phyloP scores from a whole-genome alignment of 208 protist species.

The Trypanosoma cruzi region DNA sequence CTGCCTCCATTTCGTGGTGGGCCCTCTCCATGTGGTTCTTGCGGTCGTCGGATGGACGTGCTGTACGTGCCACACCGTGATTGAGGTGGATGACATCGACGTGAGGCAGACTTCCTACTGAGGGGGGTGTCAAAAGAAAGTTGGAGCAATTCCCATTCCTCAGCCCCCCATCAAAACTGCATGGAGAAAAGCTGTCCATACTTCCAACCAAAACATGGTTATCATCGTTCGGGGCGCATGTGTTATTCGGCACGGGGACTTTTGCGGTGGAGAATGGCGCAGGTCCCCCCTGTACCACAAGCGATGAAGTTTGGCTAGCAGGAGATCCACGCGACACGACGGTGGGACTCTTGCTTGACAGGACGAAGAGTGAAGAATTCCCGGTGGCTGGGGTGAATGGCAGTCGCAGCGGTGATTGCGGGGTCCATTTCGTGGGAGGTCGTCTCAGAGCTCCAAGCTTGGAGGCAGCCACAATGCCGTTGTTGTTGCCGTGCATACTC shows the following conservation, averaged over 20 bases:
- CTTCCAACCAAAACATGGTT: not conserved
- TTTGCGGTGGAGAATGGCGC: not conserved
- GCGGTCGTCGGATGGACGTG: constrained; percentile 9
- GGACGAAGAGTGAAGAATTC: not conserved
- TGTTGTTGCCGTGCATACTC: not conserved
- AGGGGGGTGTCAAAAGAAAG: not conserved
- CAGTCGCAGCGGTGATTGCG: not conserved
- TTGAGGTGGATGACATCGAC: not conserved
- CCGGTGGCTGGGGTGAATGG: not conserved
- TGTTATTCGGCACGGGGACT: not conserved
- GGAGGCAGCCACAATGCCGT: not conserved
- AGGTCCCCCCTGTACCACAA: not conserved
- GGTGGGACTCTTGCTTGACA: not conserved
- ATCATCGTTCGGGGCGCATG: not conserved
- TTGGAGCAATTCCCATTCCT: not conserved
- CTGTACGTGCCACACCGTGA: not conserved
- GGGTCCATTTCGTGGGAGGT: not conserved
- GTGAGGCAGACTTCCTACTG: not conserved
- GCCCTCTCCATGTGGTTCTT: not conserved
- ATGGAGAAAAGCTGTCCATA: not conserved
- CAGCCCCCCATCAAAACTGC: not conserved
- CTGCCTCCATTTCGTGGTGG: not conserved
- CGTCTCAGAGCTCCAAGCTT: not conserved
- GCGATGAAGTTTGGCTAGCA: not conserved
- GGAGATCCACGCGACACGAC: not conserved